Percentiles rank a stretch among this genome's conserved stretches.
phyloP scores from a whole-genome alignment of 1,284 basidiomycete species.

The Boletus smithii region DNA sequence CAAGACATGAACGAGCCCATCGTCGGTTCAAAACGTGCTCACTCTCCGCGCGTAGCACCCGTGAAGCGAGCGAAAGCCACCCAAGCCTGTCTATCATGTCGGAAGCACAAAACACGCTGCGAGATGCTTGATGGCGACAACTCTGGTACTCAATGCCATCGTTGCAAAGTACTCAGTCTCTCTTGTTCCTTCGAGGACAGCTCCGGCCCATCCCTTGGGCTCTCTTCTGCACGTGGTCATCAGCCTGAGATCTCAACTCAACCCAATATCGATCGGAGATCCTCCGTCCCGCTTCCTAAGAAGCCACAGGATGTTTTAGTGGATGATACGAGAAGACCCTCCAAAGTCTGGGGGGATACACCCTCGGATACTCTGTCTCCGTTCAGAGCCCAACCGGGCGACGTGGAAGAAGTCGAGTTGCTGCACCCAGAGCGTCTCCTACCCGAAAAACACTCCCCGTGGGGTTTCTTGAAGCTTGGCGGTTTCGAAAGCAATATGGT shows the following conservation, averaged over 20 bases:
- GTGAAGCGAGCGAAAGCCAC: slow-evolving; percentile 39
- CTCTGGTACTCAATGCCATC: slow-evolving; percentile 37
- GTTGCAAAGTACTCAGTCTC: slow-evolving; percentile 41
- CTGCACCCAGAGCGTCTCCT: slow-evolving; percentile 30
- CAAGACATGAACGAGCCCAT: slow-evolving; percentile 21
- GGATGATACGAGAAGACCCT: slow-evolving; percentile 24
- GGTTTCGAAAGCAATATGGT: slow-evolving; percentile 40
- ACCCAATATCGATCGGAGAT: slow-evolving; percentile 23
- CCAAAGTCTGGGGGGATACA: slow-evolving; percentile 25
- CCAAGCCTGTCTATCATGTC: slow-evolving; percentile 41
- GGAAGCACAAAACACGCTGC: slow-evolving; percentile 45
- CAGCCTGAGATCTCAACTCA: slow-evolving; percentile 21
- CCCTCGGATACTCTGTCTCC: slow-evolving; percentile 18
- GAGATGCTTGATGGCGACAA: slow-evolving; percentile 39
- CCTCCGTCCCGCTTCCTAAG: slow-evolving; percentile 24
- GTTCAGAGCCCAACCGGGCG: slow-evolving; percentile 19
- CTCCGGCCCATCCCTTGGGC: slow-evolving; percentile 12
- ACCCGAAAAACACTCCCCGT: slow-evolving; percentile 36
- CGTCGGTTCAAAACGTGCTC: slow-evolving; percentile 31
- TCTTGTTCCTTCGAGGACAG: slow-evolving; percentile 39
- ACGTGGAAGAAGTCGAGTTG: slow-evolving; percentile 30
- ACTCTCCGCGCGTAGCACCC: slow-evolving; percentile 27
- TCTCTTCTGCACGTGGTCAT: slow-evolving; percentile 18
- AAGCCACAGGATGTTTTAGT: slow-evolving; percentile 21
- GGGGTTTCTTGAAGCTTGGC: slow-evolving; percentile 35